Evolutionary conservation across 2,329 filamentous ascomycete genomes (phyloP).

Genomic region (Monilinia aucupariae): DNA sequence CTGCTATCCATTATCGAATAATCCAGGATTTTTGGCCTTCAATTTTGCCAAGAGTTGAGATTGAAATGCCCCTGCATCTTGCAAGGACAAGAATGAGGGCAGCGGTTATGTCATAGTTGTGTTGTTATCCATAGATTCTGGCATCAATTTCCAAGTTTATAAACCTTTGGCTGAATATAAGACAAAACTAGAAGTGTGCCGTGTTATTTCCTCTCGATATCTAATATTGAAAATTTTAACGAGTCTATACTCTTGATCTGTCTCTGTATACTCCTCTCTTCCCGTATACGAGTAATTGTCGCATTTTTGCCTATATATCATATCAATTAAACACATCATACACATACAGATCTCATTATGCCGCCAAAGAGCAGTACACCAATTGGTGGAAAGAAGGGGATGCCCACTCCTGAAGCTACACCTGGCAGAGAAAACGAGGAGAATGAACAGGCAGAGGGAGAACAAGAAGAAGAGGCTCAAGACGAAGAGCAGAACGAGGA

Average conservation of each 20-base stretch:
- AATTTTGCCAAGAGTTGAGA: background rate
- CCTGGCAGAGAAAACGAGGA: slow-evolving; percentile 5
- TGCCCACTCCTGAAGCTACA: slow-evolving; percentile 4
- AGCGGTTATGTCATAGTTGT: slow-evolving; percentile 15
- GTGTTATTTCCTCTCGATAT: background rate
- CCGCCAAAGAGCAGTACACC: slow-evolving; percentile 13
- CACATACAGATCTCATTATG: background rate
- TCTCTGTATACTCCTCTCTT: background rate
- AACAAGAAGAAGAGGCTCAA: slow-evolving; percentile 14
- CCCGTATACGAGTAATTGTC: background rate
- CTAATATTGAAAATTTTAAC: background rate
- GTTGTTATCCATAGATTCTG: slow-evolving; percentile 10
- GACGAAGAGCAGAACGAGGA: slow-evolving; percentile 14
- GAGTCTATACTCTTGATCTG: background rate
- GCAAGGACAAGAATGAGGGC: background rate
- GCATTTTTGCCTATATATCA: background rate
- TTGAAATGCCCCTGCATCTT: background rate
- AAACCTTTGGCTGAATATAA: slow-evolving; percentile 5
- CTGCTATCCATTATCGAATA: background rate
- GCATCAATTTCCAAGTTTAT: slow-evolving; percentile 16
- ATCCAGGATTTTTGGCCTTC: background rate
- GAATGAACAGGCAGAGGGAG: background rate
- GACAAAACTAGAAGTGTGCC: background rate
- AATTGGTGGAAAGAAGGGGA: slow-evolving; percentile 11
- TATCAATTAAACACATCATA: background rate